These are phyloP conservation scores for Carex parvula DNA, from an alignment of 176 grass and related monocot species.

Conservation along the genomic window DNA sequence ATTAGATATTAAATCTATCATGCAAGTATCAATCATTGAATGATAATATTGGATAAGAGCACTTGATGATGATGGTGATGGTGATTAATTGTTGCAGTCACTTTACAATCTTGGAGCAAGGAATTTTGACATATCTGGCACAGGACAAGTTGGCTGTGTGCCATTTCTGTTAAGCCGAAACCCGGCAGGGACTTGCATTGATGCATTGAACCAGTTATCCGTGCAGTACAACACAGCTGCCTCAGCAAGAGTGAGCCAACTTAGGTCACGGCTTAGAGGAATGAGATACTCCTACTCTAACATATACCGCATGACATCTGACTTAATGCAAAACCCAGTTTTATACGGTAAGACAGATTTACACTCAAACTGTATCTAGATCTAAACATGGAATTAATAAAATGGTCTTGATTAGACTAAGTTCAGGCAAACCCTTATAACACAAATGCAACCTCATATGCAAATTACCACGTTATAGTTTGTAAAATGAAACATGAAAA, in stretches of 20 bases:
- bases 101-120: conserved; percentile 32
- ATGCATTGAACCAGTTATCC: conserved; percentile 10
- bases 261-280: background rate
- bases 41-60: background rate
- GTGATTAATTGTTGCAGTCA: conserved; percentile 4
- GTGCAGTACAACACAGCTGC: background rate
- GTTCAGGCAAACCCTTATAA: background rate
- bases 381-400: background rate
- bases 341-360: background rate
- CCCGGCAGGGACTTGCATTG: conserved; percentile 6
- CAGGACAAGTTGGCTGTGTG: conserved; percentile 21
- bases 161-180: conserved; percentile 16
- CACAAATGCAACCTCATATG: background rate
- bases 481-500: background rate
- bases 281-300: conserved; percentile 24
- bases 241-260: background rate
- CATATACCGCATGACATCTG: conserved; percentile 17
- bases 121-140: conserved; percentile 23
- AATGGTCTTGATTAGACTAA: background rate
- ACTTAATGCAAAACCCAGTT: background rate
- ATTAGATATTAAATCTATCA: background rate
- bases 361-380: background rate
- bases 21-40: background rate
- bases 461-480: background rate
- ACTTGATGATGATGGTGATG: background rate